A percentile compares a stretch with the other conserved stretches of the same genome.
Conservation (phyloP, 129 eudicot genomes). For the Silybum marianum region DNA sequence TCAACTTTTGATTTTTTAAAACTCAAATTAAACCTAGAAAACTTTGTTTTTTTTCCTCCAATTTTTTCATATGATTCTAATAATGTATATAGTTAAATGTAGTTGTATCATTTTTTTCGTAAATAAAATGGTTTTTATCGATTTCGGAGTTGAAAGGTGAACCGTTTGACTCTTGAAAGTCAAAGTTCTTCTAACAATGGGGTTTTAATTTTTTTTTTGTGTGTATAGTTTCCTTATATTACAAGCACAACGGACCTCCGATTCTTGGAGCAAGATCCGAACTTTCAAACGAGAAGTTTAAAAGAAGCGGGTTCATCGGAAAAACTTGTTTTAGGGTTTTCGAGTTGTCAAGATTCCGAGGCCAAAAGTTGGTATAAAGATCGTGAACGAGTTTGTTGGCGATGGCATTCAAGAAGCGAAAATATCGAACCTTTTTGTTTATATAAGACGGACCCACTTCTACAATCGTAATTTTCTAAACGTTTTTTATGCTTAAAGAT, state of each 20-base stretch:
- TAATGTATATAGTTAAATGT: background rate
- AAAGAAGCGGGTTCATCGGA: slow-evolving; percentile 21
- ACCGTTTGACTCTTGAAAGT: slow-evolving; percentile 10
- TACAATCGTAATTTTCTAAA: slow-evolving; percentile 56
- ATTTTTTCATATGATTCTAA: background rate
- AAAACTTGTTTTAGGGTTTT: slow-evolving; percentile 40
- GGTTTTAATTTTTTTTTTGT: background rate
- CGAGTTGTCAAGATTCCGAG: slow-evolving; percentile 61
- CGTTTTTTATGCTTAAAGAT: background rate
- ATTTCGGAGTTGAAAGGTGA: background rate
- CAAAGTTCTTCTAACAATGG: slow-evolving; percentile 16
- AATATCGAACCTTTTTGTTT: slow-evolving; percentile 62
- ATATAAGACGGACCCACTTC: slow-evolving; percentile 51
- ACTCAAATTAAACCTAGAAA: background rate
- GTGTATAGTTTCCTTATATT: slow-evolving; percentile 63
- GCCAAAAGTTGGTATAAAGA: slow-evolving; percentile 79
- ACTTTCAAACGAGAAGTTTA: slow-evolving; percentile 28
- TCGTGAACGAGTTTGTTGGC: slow-evolving; percentile 86
- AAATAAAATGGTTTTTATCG: background rate
- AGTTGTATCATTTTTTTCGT: background rate
- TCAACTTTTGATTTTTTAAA: background rate
- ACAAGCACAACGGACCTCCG: slow-evolving; percentile 22
- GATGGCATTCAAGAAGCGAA: slow-evolving; percentile 37
- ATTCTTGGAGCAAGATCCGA: slow-evolving; percentile 12
- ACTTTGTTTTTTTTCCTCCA: background rate